Base-by-base conservation (phyloP, 78 protist species). In the Dictyostelium firmibasis region DNA sequence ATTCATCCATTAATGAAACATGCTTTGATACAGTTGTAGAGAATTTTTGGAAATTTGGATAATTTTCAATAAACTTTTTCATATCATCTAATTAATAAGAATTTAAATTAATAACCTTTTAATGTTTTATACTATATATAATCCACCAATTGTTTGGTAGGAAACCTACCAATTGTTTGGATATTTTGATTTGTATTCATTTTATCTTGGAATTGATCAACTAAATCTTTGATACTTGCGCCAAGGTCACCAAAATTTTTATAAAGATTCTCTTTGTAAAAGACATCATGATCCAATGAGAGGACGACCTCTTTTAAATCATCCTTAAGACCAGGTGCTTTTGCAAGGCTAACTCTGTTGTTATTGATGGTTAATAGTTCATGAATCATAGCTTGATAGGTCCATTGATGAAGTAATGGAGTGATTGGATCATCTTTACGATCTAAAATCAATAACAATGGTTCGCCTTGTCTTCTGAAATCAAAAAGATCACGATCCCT, bases 181-280 rank as follows among this genome's bases (percentile, higher is more conserved):
- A 99, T 95, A n/a, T 87, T 95, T 77, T 95, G 78, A 67, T 81
- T 84, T 69, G 81, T 82, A 60, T 96, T 91, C 47, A 85, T 76
- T 91, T 92, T 38, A 1, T 16, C 64, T 91, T 97, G 97, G 85
- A 84, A 98, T 31, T 72, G 67, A 29, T 98, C 98, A 38, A 98
- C 94, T 38, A 98, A 33, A 29, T 93, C 92, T 83, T 98, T 98
- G 62, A 99, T 84, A 10, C 36, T 11, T 13, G 50, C 91, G 16
- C 99, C 99, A 20, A 99, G 92, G 11, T 99, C 99, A 75, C 99
- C 99, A 47, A 86, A 99, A 85, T 98, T 98, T 53, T n/a, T 11
- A 94, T 85, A 95, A 87, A 97, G 77, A 74, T 96, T 97, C 9
- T 91, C 84, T 29, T 41, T 50, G 83, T 81, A 98, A 88, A 98